These are phyloP conservation scores for Hermanozyma aechmeae DNA, from an alignment of 805 yeast species.

Conservation along the genomic window DNA sequence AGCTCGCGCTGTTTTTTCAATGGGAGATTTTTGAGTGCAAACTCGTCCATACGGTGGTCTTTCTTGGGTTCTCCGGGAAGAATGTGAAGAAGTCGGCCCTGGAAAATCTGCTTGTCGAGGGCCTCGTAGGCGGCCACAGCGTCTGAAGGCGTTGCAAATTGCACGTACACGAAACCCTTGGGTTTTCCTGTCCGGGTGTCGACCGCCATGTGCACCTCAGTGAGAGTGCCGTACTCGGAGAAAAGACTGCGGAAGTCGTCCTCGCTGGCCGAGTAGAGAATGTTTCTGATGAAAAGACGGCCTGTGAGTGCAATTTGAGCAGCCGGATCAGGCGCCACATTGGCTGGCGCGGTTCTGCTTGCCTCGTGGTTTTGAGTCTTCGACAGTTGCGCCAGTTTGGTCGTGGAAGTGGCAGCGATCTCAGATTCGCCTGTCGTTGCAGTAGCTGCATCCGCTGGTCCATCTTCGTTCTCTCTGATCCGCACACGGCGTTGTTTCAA, in stretches of 20 bases:
- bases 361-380: conserved; percentile 3
- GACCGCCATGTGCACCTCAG: conserved; percentile 87
- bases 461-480: conserved; percentile 35
- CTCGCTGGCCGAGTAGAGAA: conserved; percentile 70
- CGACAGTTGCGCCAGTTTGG: conserved; percentile 2
- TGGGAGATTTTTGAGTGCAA: conserved; percentile 84
- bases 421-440: no score
- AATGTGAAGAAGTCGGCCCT: conserved; percentile 87
- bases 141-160: conserved; percentile 55
- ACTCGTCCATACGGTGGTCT: conserved; percentile 78
- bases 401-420: no score
- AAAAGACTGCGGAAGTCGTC: conserved; percentile 66
- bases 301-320: conserved; percentile 38
- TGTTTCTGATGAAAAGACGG: conserved; percentile 80
- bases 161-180: conserved; percentile 86
- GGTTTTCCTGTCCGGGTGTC: conserved; percentile 86
- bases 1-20: conserved; percentile 84
- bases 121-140: conserved; percentile 69
- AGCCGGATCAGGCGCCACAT: neutral
- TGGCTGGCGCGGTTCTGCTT: no score
- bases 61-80: conserved; percentile 79
- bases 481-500: conserved; percentile 64
- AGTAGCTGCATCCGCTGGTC: conserved; percentile 7
- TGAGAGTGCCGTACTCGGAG: conserved; percentile 56
- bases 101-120: conserved; percentile 83